Evolutionary conservation across 768 basidiomycete genomes (phyloP).

Genomic region (Kwoniella shandongensis): DNA sequence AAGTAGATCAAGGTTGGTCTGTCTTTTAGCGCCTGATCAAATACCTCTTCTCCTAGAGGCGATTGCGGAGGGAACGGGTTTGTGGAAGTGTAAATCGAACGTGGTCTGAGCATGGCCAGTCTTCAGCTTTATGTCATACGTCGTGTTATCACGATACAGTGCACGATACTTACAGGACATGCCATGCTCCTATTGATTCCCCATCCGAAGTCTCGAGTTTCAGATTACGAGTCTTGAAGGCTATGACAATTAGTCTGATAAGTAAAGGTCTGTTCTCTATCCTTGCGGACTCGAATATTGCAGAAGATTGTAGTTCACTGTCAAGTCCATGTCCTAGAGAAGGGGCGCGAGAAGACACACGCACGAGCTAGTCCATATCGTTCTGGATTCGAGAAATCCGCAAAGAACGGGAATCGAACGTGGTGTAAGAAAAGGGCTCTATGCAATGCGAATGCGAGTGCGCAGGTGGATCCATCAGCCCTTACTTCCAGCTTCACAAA

Average conservation of each 20-base stretch:
- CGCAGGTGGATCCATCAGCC: no score
- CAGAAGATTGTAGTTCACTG: no score
- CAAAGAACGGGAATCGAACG: constrained; percentile 64
- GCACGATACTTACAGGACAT: constrained; percentile 49
- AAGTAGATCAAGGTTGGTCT: constrained; percentile 83
- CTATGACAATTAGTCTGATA: no score
- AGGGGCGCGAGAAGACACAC: no score
- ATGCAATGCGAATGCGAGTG: constrained; percentile 16
- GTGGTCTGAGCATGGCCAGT: constrained; percentile 33
- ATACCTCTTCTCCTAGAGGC: constrained; percentile 54
- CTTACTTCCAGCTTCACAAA: no score
- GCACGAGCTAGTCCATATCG: no score
- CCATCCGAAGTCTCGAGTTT: constrained; percentile 73
- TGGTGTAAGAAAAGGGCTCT: constrained; percentile 68
- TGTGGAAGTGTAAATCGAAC: constrained; percentile 39
- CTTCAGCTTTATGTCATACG: constrained; percentile 22
- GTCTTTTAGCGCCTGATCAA: constrained; percentile 61
- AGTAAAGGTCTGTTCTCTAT: no score
- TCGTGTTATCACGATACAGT: background rate
- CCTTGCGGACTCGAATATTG: no score
- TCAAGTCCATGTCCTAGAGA: no score
- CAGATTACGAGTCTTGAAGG: constrained; percentile 74
- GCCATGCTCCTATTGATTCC: constrained; percentile 64
- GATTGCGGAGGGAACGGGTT: constrained; percentile 52
- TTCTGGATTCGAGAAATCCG: constrained; percentile 69